phyloP scores from a whole-genome alignment of 2,329 filamentous ascomycete genomes.

The Phaeoacremonium minimum region DNA sequence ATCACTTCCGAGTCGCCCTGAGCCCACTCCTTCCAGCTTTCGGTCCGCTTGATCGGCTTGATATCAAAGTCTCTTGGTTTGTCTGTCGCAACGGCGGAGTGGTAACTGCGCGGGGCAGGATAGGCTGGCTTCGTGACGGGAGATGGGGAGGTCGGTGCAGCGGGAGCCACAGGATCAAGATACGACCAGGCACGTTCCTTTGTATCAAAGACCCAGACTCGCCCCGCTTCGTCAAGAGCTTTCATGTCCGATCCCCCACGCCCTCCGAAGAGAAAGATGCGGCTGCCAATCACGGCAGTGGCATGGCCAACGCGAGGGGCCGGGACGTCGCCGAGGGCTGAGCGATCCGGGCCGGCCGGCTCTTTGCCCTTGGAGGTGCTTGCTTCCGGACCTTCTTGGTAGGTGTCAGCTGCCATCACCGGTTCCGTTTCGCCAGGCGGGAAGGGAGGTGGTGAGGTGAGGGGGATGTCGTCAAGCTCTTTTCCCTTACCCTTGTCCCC shows the following conservation, averaged over 20 bases:
- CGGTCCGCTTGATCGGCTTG: slow-evolving; percentile 25
- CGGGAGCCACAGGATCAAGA: slow-evolving; percentile 51
- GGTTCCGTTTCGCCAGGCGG: slow-evolving; percentile 1
- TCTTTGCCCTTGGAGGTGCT: slow-evolving; percentile 34
- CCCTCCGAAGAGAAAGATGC: slow-evolving; percentile 79
- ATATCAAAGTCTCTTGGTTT: slow-evolving; percentile 48
- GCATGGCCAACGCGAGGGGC: slow-evolving; percentile 69
- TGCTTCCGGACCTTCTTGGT: slow-evolving; percentile 9
- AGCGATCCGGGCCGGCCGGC: slow-evolving; percentile 16
- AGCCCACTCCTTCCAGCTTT: slow-evolving; percentile 52
- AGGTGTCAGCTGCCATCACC: slow-evolving; percentile 1
- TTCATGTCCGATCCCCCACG: slow-evolving; percentile 65
- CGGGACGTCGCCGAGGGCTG: slow-evolving; percentile 45
- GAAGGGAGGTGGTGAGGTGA: slow-evolving; percentile 7
- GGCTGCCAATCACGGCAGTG: slow-evolving; percentile 60
- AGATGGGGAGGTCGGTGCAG: slow-evolving; percentile 17
- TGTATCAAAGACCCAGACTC: slow-evolving; percentile 73
- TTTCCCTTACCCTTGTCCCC: slow-evolving; percentile 23
- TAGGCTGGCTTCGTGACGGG: slow-evolving; percentile 23
- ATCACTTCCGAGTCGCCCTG: slow-evolving; percentile 48
- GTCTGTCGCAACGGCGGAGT: slow-evolving; percentile 54
- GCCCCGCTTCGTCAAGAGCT: slow-evolving; percentile 69
- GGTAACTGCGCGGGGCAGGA: slow-evolving; percentile 68
- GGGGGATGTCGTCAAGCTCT: slow-evolving; percentile 16
- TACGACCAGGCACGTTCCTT: slow-evolving; percentile 59